A percentile compares a stretch with the other conserved stretches of the same genome.
Evolutionary conservation across 306 rosid species (phyloP).

Genomic region (Vigna radiata): DNA sequence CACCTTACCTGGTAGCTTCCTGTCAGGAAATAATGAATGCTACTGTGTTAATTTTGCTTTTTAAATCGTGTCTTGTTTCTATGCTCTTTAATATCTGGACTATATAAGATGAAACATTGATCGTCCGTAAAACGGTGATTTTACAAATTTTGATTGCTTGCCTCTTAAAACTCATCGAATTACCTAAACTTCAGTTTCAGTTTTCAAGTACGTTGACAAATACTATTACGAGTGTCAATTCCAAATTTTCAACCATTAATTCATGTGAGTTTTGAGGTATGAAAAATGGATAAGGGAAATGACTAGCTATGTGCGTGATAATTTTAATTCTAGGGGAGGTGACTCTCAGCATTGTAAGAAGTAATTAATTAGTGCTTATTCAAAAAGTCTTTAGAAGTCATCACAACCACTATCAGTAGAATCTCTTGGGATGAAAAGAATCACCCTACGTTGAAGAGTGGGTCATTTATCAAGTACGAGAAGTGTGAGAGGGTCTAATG

Average conservation of each 20-base stretch:
- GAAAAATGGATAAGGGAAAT: not conserved
- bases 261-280: not conserved
- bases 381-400: not conserved
- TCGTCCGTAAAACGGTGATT: conserved; percentile 12
- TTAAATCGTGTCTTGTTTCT: conserved; percentile 1
- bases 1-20: conserved; percentile 89
- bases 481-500: not conserved
- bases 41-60: conserved; percentile 10
- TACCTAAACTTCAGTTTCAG: conserved; percentile 6
- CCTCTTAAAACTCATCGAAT: conserved; percentile 20
- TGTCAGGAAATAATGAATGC: conserved; percentile 35
- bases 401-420: not conserved
- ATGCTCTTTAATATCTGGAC: conserved; percentile 2
- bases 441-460: not conserved
- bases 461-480: not conserved
- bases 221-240: not conserved
- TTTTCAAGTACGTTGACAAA: conserved; percentile 26
- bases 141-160: not conserved
- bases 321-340: not conserved
- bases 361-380: not conserved
- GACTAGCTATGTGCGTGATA: not conserved
- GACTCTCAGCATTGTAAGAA: not conserved
- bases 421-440: not conserved
- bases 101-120: conserved; percentile 1
- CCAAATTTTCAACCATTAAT: not conserved